Evolutionary conservation across 495 filamentous ascomycete genomes (phyloP), one percentile per base, ranked within the genome.

Genomic region (Xylaria curta): DNA sequence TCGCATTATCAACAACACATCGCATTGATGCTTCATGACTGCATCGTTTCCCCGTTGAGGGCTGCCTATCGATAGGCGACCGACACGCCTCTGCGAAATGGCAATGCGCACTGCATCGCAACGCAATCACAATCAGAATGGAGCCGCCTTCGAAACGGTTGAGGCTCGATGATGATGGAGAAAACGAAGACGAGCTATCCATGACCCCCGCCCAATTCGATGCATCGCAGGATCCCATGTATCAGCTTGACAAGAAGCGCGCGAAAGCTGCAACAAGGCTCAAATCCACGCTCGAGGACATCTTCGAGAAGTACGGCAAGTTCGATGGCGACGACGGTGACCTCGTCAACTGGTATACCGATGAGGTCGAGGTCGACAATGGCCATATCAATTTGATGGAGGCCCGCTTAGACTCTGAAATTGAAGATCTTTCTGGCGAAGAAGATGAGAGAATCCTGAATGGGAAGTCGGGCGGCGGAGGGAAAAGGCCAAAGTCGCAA

Each of bases 291-390:
- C 97, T 96, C 74, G 94, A 97, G 76, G 78, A 84, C 56, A 97
- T 99, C 47, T 97, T 97, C 76, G 87, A 89, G 38, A 97, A 96
- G 80, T 99, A 97, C 78, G 89, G 86, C 26, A 88, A 87, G 74
- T 97, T 97, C 76, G 88, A 88, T 4, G 92, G 89, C 36, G 84
- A 94, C 38, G 94, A 90, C 19, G 28, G 28, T 31, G 94, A 96
- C 75, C 93, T 94, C 80, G 91, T 97, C 73, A 92, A 96, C 81
- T 80, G 94, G 28, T 81, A 84, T 68, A 96, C 91, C 0, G 93
- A 92, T 26, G 83, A 92, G 56, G 90, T 99, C 36, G 85, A 95
- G 17, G 91, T 97, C 42, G 86, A 98, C 79, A 95, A 97, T 85
- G 95, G 96, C 3, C 95, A 98, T 83, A 76, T 97, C 51, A 65